Conservation (phyloP, 345 rosid species). For the Carallia brachiata region DNA sequence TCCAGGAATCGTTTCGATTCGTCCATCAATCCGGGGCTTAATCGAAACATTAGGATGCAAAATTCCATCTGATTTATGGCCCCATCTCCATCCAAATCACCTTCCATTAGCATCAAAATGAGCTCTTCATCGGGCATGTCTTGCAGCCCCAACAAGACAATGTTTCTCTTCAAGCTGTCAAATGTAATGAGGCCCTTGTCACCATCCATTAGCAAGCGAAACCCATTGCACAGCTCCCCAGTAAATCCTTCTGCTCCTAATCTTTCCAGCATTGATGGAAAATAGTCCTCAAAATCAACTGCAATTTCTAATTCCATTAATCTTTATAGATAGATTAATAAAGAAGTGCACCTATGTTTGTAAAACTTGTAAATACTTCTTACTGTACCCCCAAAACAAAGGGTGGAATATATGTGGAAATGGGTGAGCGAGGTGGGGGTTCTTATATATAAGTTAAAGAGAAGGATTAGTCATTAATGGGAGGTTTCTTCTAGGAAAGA, state of each 20-base stretch:
- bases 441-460: slow-evolving; percentile 20
- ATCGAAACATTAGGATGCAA: slow-evolving; percentile 60
- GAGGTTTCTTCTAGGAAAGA: slow-evolving; percentile 30
- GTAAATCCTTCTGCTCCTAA: slow-evolving; percentile 55
- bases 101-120: slow-evolving; percentile 58
- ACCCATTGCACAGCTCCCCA: slow-evolving; percentile 51
- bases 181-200: slow-evolving; percentile 62
- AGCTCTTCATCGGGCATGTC: slow-evolving; percentile 60
- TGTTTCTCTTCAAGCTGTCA: slow-evolving; percentile 68
- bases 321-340: no score
- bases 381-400: no score
- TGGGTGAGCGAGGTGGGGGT: background rate
- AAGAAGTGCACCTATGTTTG: no score
- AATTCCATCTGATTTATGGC: slow-evolving; percentile 13
- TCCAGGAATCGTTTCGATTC: slow-evolving; percentile 35
- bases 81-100: slow-evolving; percentile 23
- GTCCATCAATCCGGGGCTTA: slow-evolving; percentile 54
- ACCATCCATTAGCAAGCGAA: no score
- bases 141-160: slow-evolving; percentile 42
- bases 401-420: background rate
- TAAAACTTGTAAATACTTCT: no score
- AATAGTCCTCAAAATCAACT: slow-evolving; percentile 50
- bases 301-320: slow-evolving; percentile 29
- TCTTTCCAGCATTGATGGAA: slow-evolving; percentile 53
- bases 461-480: background rate